Base-by-base conservation (phyloP, 2,329 filamentous ascomycete genomes). In the Aspergillus sp. region DNA sequence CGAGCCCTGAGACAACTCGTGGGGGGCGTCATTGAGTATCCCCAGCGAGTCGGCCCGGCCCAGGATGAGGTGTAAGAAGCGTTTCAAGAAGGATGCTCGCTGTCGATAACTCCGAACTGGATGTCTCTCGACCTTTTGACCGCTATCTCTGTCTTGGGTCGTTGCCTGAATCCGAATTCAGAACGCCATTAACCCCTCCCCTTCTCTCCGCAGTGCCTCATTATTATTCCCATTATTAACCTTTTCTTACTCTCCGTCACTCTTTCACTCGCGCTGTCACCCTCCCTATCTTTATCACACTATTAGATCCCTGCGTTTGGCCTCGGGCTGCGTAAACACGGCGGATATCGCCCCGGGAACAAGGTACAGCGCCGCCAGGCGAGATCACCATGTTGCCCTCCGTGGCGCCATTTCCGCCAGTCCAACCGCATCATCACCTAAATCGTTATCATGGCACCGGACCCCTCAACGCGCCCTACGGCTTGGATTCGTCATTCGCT, bases 11-110 rank as follows among this genome's bases (percentile, higher is more conserved):
- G 60, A 66, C 63, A 59, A 67, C 60, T 55, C 63, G 68, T 68
- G 66, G 67, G 66, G 59, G 66, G 60, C 68, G 71, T 72, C 68
- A 68, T 69, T 75, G 72, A 72, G 65, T 61, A 69, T 68, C 61
- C 19, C 19, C 62, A 63, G 54, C 61, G 63, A 59, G 59, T 64
- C 64, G 67, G 66, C 57, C 63, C 64, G 63, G 69, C 71, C 71
- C 77, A 79, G 77, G 72, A 79, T 79, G 78, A 74, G 76, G 77
- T 77, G 74, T 77, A 76, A 75, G 72, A 80, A 78, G 77, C 76
- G 77, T 61, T 75, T 72, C 66, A 79, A 76, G 71, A 70, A 74
- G 71, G 71, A 77, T 76, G 74, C 73, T 74, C 74, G 72, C 75
- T 75, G 72, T 71, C 69, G 71, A 71, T 66, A 61, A 69, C 62